A percentile compares a stretch with the other conserved stretches of the same genome.
phyloP scores from a whole-genome alignment of 148 eudicot species.

The Amaranthus palmeri region DNA sequence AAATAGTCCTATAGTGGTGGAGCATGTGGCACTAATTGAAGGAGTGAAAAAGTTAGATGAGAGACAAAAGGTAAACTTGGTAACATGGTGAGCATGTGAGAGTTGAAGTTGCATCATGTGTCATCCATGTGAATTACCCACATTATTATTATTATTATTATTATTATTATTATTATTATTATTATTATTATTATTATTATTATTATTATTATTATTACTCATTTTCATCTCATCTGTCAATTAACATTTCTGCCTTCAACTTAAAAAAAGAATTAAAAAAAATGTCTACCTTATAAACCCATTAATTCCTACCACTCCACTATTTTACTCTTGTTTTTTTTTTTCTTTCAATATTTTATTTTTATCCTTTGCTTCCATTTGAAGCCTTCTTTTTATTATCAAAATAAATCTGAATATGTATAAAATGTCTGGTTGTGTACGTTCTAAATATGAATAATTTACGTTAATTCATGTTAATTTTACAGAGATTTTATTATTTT shows the following conservation, averaged over 20 bases:
- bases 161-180: no score
- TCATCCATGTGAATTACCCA: conserved; percentile 48
- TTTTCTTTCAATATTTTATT: neutral
- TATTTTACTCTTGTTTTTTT: neutral
- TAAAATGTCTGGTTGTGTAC: no score
- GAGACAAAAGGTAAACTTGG: conserved; percentile 35
- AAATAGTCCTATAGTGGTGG: neutral
- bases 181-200: no score
- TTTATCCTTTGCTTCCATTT: conserved; percentile 21
- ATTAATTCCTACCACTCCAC: neutral
- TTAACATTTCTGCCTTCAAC: no score
- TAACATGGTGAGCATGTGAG: conserved; percentile 66
- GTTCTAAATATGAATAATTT: no score
- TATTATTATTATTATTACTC: no score
- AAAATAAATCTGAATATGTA: no score
- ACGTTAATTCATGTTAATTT: no score
- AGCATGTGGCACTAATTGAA: conserved; percentile 20
- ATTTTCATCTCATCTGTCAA: conserved; percentile 30
- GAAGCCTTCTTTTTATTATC: conserved; percentile 7
- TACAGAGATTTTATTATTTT: no score
- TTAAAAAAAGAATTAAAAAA: neutral
- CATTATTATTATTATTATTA: no score
- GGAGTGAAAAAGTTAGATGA: conserved; percentile 22
- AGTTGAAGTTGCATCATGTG: conserved; percentile 45
- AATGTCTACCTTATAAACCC: conserved; percentile 19